Evolutionary conservation across 345 rosid genomes (phyloP), one percentile per base, ranked within the genome.

Genomic region (Erucastrum elatum): DNA sequence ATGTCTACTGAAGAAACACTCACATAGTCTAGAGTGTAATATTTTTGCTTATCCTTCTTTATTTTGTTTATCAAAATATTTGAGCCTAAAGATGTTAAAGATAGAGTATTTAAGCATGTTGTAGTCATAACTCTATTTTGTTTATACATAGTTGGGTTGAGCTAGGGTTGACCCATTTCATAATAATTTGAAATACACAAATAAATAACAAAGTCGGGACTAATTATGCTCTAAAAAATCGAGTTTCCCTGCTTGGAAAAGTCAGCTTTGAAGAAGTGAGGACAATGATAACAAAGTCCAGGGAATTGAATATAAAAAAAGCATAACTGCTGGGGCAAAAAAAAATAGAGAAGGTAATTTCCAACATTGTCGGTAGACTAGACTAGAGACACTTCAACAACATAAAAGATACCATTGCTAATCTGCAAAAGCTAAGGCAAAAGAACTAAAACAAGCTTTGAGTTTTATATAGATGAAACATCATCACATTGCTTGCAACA

Each of bases 351-450:
- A 77, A 9, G 2, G 66, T 70, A 35, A 63, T 51, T 61, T 15
- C 3, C 7, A 58, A 58, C 11, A 12, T n/a, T 13, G 27, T 53
- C 59, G 51, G 30, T 11, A 66, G 21, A 55, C 49, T 53, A 16
- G 27, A 70, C 44, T 30, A 70, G 64, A 70, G 26, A 4, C 35
- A 44, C n/a, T 4, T 61, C 60, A 64, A 51, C 53, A 53, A 13
- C 55, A n/a, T n/a, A n/a, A n/a, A n/a, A n/a, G n/a, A 46, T 66
- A 53, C 27, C 21, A 25, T 5, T 21, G 49, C 33, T 44, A 15
- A 63, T 21, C 68, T 68, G 60, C 58, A 27, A 58, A 66, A 39
- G 59, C 44, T 34, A 12, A 61, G 30, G 74, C 60, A 70, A 70
- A 64, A 71, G 15, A 62, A 8, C 51, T 29, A 58, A 44, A 49